Conservation (phyloP, 495 filamentous ascomycete species). For the Cercophora samala region DNA sequence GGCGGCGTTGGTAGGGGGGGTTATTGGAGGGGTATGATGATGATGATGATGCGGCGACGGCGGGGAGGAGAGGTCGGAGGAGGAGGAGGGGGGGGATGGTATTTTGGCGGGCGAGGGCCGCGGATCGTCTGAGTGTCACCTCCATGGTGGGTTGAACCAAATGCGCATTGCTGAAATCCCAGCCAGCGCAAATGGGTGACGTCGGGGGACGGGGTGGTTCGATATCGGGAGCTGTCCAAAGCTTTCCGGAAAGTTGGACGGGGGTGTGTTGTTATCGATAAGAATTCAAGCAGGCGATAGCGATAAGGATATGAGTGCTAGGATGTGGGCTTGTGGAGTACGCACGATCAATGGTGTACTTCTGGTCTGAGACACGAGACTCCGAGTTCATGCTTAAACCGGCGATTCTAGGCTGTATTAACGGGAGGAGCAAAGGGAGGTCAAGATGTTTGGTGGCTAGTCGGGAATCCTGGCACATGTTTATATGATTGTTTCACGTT, state of each 20-base stretch:
- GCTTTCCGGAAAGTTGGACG: neutral
- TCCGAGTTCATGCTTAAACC: neutral
- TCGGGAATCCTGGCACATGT: too few relatives aligned
- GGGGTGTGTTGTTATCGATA: slow-evolving; percentile 10
- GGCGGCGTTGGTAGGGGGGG: slow-evolving; percentile 17
- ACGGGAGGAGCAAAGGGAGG: too few relatives aligned
- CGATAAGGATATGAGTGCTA: slow-evolving; percentile 2
- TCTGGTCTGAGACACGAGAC: neutral
- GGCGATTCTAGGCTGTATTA: neutral
- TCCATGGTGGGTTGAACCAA: slow-evolving; percentile 26
- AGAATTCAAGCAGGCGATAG: neutral
- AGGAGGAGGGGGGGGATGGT: slow-evolving; percentile 8
- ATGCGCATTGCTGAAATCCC: slow-evolving; percentile 19
- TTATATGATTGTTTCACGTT: neutral
- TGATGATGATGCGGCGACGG: neutral
- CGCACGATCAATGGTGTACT: neutral
- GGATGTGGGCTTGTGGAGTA: neutral
- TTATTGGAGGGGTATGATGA: neutral
- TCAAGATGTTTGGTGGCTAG: too few relatives aligned
- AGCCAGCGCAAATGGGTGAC: neutral
- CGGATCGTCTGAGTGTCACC: slow-evolving; percentile 25
- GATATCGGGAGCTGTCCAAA: slow-evolving; percentile 13
- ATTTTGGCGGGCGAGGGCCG: slow-evolving; percentile 21
- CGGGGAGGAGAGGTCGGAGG: neutral
- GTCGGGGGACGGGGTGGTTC: slow-evolving; percentile 17